Conservation (phyloP, 495 filamentous ascomycete species). For the Hyaloscypha variabilis region DNA sequence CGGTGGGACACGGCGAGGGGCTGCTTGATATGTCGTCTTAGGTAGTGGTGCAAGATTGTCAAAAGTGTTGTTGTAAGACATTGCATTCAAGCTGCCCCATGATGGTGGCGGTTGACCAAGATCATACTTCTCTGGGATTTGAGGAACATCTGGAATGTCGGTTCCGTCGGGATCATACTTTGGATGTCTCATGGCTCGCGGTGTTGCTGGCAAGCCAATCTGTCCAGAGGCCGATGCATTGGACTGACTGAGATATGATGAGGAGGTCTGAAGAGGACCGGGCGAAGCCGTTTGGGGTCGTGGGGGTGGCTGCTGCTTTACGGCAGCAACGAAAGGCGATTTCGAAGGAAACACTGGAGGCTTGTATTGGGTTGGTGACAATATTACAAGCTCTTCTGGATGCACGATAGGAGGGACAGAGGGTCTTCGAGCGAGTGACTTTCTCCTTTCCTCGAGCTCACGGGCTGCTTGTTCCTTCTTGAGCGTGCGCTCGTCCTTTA, state of each 20-base stretch:
- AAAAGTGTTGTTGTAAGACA: constrained; percentile 36
- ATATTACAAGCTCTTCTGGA: constrained; percentile 62
- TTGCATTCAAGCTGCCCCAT: constrained; percentile 31
- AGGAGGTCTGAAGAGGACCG: constrained; percentile 47
- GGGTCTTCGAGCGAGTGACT: constrained; percentile 78
- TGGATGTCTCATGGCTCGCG: constrained; percentile 80
- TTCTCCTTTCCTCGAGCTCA: constrained; percentile 83
- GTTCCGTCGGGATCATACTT: constrained; percentile 65
- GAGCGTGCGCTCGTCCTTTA: constrained; percentile 54
- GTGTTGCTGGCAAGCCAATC: constrained; percentile 80
- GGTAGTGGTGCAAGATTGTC: constrained; percentile 45
- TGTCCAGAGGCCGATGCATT: constrained; percentile 27
- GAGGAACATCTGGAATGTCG: constrained; percentile 64
- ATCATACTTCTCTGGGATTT: constrained; percentile 59
- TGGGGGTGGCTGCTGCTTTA: constrained; percentile 38
- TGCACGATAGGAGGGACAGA: constrained; percentile 79
- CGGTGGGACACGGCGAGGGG: constrained; percentile 58
- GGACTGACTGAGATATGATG: constrained; percentile 44
- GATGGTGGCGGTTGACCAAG: constrained; percentile 33
- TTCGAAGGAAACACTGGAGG: constrained; percentile 38
- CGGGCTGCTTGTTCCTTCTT: constrained; percentile 80
- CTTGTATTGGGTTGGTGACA: constrained; percentile 43
- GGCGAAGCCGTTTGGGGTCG: constrained; percentile 50
- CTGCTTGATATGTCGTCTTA: constrained; percentile 68
- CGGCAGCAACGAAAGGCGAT: constrained; percentile 36